These are phyloP conservation scores for Xylariaceae sp. DNA, from an alignment of 2,329 filamentous ascomycete genomes.

Conservation along the genomic window DNA sequence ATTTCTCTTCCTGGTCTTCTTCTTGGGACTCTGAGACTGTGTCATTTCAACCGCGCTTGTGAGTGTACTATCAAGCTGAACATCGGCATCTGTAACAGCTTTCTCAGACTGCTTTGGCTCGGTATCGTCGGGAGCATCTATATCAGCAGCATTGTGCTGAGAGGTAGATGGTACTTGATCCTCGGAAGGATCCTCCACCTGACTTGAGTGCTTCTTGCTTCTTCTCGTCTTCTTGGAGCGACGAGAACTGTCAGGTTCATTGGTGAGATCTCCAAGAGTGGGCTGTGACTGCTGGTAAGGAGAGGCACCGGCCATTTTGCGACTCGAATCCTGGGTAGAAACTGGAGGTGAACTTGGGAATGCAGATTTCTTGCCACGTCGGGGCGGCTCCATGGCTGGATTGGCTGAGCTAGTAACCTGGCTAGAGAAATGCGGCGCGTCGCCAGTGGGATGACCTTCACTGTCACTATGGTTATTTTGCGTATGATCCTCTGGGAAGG, in stretches of 20 bases:
- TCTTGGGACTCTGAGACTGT: slow-evolving; percentile 7
- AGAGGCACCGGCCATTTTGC: slow-evolving; percentile 9
- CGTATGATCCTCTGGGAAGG: not conserved
- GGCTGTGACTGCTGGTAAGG: not conserved
- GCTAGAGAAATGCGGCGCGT: slow-evolving; percentile 14
- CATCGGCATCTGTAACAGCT: not conserved
- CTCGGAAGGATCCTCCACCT: slow-evolving; percentile 1
- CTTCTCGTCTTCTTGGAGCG: slow-evolving; percentile 30
- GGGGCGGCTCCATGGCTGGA: not conserved
- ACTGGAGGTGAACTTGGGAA: slow-evolving; percentile 8
- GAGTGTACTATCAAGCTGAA: not conserved
- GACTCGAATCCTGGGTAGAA: not conserved
- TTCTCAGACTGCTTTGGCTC: slow-evolving; percentile 1
- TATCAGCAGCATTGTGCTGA: slow-evolving; percentile 2
- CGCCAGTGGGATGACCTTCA: not conserved
- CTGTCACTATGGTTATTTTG: not conserved
- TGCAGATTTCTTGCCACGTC: not conserved
- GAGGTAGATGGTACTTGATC: not conserved
- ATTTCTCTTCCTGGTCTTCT: slow-evolving; percentile 15
- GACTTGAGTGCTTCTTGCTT: slow-evolving; percentile 31
- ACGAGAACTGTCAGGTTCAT: not conserved
- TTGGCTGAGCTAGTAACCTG: slow-evolving; percentile 10
- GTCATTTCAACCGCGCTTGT: not conserved
- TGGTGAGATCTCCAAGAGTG: not conserved
- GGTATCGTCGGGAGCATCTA: not conserved